Evolutionary conservation across 495 filamentous ascomycete genomes (phyloP).

Genomic region (Endocarpon pusillum): DNA sequence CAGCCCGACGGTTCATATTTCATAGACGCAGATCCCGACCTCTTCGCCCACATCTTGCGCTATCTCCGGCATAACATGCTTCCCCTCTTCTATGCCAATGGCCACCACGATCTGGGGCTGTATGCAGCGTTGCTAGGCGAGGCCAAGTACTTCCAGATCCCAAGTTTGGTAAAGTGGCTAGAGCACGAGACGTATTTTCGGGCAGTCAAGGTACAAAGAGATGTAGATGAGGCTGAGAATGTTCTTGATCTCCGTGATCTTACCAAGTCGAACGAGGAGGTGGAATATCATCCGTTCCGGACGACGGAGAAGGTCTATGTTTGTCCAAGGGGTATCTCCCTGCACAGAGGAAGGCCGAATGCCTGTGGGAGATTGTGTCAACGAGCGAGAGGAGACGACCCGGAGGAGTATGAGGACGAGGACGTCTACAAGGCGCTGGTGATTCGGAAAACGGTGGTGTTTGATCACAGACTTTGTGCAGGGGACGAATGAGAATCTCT

Average conservation of each 20-base stretch:
- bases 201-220: slow-evolving; percentile 7
- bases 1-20: slow-evolving; percentile 21
- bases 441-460: too few relatives aligned
- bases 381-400: background rate
- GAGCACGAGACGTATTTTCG: slow-evolving; percentile 11
- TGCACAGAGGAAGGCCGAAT: slow-evolving; percentile 11
- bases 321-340: slow-evolving; percentile 13
- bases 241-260: background rate
- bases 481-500: too few relatives aligned
- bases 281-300: slow-evolving; percentile 7
- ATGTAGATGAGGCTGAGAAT: background rate
- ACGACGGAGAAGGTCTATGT: slow-evolving; percentile 11
- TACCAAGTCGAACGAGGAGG: slow-evolving; percentile 2
- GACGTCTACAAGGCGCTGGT: too few relatives aligned
- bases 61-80: slow-evolving; percentile 20
- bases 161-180: slow-evolving; percentile 14
- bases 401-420: background rate
- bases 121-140: slow-evolving; percentile 17
- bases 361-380: slow-evolving; percentile 11
- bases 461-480: too few relatives aligned
- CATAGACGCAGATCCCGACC: slow-evolving; percentile 21
- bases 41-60: slow-evolving; percentile 24
- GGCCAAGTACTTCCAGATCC: slow-evolving; percentile 20
- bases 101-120: slow-evolving; percentile 15
- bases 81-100: slow-evolving; percentile 22